Evolutionary conservation across 2,329 filamentous ascomycete species (phyloP).

Genomic region (Fusarium mexicanum): DNA sequence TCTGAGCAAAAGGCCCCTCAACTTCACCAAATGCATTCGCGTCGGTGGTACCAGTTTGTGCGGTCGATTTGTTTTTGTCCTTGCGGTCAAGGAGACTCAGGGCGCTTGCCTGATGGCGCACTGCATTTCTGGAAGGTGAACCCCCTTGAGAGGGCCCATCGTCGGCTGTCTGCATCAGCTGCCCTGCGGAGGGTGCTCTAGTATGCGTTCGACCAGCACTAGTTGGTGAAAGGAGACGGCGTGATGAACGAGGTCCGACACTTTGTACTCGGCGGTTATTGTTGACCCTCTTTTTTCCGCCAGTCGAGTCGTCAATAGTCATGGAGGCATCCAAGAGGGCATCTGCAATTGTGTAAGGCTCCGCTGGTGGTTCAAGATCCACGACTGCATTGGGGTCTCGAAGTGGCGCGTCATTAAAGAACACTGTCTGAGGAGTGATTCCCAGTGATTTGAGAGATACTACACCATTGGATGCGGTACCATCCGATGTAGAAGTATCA

Average conservation of each 20-base stretch:
- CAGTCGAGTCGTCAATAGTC: slow-evolving; percentile 77
- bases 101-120: slow-evolving; percentile 69
- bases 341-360: slow-evolving; percentile 84
- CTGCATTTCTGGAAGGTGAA: slow-evolving; percentile 55
- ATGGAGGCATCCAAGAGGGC: slow-evolving; percentile 92
- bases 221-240: slow-evolving; percentile 47
- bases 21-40: slow-evolving; percentile 69
- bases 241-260: slow-evolving; percentile 45
- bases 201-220: slow-evolving; percentile 50
- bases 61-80: slow-evolving; percentile 65
- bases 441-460: slow-evolving; percentile 79
- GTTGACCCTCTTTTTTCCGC: slow-evolving; percentile 62
- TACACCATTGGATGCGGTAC: slow-evolving; percentile 54
- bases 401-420: slow-evolving; percentile 83
- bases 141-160: slow-evolving; percentile 54
- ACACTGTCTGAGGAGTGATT: slow-evolving; percentile 86
- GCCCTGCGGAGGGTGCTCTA: slow-evolving; percentile 48
- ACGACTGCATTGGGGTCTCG: slow-evolving; percentile 51
- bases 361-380: slow-evolving; percentile 47
- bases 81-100: slow-evolving; percentile 67
- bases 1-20: slow-evolving; percentile 63
- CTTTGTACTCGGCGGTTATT: slow-evolving; percentile 60
- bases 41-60: slow-evolving; percentile 68
- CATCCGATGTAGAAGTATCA: slow-evolving; percentile 51
- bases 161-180: slow-evolving; percentile 42